Base-by-base conservation (phyloP, 345 rosid genomes). In the Jatropha curcas region DNA sequence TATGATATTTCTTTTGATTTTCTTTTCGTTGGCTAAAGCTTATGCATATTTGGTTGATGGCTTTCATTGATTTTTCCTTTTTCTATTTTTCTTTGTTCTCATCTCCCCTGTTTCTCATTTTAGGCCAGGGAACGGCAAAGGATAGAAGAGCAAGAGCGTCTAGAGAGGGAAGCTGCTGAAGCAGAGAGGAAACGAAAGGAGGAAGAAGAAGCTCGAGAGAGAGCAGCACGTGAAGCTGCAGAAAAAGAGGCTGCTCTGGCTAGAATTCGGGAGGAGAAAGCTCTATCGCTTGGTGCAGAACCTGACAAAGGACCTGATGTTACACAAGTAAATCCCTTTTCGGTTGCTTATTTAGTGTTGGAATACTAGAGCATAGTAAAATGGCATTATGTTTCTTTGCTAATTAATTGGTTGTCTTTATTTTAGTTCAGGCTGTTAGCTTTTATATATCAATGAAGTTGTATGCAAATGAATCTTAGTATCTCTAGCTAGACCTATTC, bases 91-190 rank as follows among this genome's bases (percentile, higher is more conserved):
- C 16, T 70, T n/a, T 35, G 31, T 34, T 10, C 45, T 68, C 5
- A 16, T 51, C 14, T 45, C 48, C 25, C 16, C 35, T 24, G 14
- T 14, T 43, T 74, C 27, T 45, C 16, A 50, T 27, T 14, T 60
- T 51, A 92, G 98, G 96, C 96, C 67, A 87, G 96, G 85, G 99
- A 96, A 83, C 83, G 84, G 8, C 97, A 93, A 80, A 86, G 86
- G 71, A 88, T 72, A 74, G 97, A 96, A 76, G 99, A 96, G 85
- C 83, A 87, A 76, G 97, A 93, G 81, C 96, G 86, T 50, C 70
- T 85, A 52, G 89, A 84, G 84, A 90, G 88, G 68, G 98, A 96
- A 84, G 97, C 95, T 80, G 95, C 96, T 65, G 98, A 96, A 80
- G 94, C 88, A 71, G 98, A 89, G 83, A 87, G 82, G 87, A 93